Evolutionary conservation across 2,329 filamentous ascomycete species (phyloP).

Genomic region (Cladosporium sp.): DNA sequence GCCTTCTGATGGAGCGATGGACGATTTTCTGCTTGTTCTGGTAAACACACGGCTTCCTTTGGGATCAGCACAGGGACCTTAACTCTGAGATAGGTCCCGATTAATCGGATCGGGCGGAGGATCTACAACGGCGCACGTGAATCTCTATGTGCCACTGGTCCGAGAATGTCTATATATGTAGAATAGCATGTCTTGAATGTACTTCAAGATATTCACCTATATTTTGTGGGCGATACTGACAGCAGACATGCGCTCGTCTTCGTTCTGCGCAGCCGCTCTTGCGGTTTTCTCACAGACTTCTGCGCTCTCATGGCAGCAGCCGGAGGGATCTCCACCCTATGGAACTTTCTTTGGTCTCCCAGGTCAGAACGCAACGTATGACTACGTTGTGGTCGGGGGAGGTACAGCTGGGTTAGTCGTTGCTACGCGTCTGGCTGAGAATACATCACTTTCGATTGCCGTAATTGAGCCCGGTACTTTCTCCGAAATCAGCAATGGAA

Average conservation of each 20-base stretch:
- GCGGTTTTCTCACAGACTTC: neutral
- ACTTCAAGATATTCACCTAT: too few relatives aligned
- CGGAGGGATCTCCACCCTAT: neutral
- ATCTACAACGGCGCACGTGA: too few relatives aligned
- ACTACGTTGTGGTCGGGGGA: conserved; percentile 26
- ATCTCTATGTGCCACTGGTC: too few relatives aligned
- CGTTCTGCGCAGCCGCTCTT: neutral
- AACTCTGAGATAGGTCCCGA: too few relatives aligned
- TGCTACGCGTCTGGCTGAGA: conserved; percentile 22
- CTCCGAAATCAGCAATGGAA: conserved; percentile 29
- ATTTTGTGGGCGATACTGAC: too few relatives aligned
- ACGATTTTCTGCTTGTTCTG: too few relatives aligned
- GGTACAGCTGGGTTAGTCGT: conserved; percentile 26
- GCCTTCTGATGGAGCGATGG: too few relatives aligned
- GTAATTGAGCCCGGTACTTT: conserved; percentile 30
- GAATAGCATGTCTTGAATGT: too few relatives aligned
- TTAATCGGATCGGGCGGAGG: too few relatives aligned
- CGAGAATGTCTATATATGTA: too few relatives aligned
- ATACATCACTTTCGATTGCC: conserved; percentile 23
- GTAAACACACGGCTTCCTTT: too few relatives aligned
- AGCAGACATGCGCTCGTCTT: neutral
- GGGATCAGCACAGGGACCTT: too few relatives aligned
- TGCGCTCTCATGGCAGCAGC: conserved; percentile 4
- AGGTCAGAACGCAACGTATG: conserved; percentile 18
- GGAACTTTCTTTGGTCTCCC: conserved; percentile 20